phyloP scores from a whole-genome alignment of 148 eudicot species.

The Camellia lanceoleosa region DNA sequence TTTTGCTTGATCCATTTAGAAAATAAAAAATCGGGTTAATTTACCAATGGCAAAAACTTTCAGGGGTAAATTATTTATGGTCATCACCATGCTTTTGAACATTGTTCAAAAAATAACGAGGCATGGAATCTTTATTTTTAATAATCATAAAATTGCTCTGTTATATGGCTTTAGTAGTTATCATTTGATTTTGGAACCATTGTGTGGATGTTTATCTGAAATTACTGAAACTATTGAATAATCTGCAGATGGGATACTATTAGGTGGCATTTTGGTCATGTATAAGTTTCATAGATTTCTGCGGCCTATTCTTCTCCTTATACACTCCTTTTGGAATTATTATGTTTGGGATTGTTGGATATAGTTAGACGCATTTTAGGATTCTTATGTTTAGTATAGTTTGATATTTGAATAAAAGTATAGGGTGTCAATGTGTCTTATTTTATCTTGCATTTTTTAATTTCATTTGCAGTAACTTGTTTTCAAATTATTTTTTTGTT shows the following conservation, averaged over 20 bases:
- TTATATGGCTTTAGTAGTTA: background rate
- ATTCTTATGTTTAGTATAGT: no score
- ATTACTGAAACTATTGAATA: background rate
- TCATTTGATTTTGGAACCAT: background rate
- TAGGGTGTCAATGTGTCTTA: no score
- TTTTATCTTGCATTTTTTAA: no score
- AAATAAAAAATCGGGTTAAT: background rate
- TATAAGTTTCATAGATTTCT: constrained; percentile 87
- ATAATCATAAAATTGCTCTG: background rate
- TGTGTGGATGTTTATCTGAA: background rate
- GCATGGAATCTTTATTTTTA: background rate
- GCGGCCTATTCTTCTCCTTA: constrained; percentile 80
- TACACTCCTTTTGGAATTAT: constrained; percentile 98
- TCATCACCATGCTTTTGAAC: constrained; percentile 1
- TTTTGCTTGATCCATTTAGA: background rate
- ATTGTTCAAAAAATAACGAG: background rate
- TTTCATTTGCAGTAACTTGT: no score
- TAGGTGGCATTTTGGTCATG: constrained; percentile 94
- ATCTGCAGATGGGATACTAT: constrained; percentile 88
- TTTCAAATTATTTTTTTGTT: no score
- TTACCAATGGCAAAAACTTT: background rate
- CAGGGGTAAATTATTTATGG: background rate
- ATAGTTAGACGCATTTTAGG: no score
- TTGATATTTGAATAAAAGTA: no score
- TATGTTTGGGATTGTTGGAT: no score